These are phyloP conservation scores for Rhizopogon parksii DNA, from an alignment of 1,284 basidiomycete genomes.

Conservation along the genomic window DNA sequence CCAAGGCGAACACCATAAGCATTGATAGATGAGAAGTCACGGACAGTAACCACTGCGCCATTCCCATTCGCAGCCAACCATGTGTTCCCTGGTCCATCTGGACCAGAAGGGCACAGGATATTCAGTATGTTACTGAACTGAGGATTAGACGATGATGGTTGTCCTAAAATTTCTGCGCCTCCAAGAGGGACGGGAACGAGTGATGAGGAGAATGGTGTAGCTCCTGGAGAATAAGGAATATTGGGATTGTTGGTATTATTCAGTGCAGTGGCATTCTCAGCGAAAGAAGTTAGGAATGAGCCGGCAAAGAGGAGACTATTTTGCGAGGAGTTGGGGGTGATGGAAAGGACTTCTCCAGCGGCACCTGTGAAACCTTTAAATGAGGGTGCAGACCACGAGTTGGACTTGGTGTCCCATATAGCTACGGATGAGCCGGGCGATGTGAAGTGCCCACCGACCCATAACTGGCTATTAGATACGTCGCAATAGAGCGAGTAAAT, in stretches of 20 bases:
- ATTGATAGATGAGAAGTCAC: conserved; percentile 65
- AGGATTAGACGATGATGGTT: conserved; percentile 59
- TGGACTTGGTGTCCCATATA: conserved; percentile 63
- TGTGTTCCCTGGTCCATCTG: conserved; percentile 73
- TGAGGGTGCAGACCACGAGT: conserved; percentile 69
- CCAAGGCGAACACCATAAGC: conserved; percentile 82
- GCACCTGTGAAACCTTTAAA: conserved; percentile 81
- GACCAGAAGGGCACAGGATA: conserved; percentile 78
- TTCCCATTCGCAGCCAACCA: conserved; percentile 81
- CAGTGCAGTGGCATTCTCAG: conserved; percentile 47
- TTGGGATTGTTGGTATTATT: conserved; percentile 70
- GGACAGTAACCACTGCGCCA: conserved; percentile 66
- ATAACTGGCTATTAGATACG: conserved; percentile 59
- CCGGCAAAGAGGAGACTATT: conserved; percentile 83
- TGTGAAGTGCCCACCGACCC: conserved; percentile 82
- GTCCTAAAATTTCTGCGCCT: conserved; percentile 59
- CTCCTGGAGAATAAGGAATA: conserved; percentile 68
- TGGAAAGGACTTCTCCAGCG: conserved; percentile 64
- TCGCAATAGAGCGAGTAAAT: conserved; percentile 84
- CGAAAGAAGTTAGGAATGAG: conserved; percentile 73
- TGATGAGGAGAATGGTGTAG: conserved; percentile 83
- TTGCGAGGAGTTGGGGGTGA: conserved; percentile 67
- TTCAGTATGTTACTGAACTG: conserved; percentile 66
- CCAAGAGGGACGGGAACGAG: conserved; percentile 81
- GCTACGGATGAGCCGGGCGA: conserved; percentile 71